Evolutionary conservation across 805 yeast genomes (phyloP), one percentile per base, ranked within the genome.

Genomic region (Wickerhamomyces ciferrii): DNA sequence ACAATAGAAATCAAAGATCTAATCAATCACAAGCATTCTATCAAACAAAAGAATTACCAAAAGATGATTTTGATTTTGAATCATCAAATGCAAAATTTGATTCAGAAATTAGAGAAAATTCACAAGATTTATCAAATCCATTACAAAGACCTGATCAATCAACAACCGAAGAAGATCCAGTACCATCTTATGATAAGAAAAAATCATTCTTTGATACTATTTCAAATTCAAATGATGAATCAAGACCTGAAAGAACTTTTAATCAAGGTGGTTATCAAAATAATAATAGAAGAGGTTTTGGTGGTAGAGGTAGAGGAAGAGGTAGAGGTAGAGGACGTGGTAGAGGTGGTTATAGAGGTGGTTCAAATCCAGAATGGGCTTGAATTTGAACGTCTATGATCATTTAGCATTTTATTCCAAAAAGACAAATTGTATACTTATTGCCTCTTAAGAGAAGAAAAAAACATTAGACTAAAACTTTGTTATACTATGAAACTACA

Each of bases 191-290:
- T 70, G 78, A 90, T 69, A 89, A 83, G 64, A 76, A 78, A 58
- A 79, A 89, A 14, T 90, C 97, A 2, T 92, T 94, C 65, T 92
- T 92, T 60, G 98, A 94, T 66, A 79, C 78, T 50, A 79, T 92
- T 47, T 85, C 96, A 11, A 78, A 89, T 11, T 82, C 89, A 4
- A 66, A 82, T 35, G 77, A 75, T 44, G 74, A 74, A 42, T 59
- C 62, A 29, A 61, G 71, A 44, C 53, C 53, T 59, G 31, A 60
- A 72, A 23, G 51, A 51, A 32, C 40, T 45, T 24, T 41, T 40
- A 24, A 32, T 18, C 21, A 18, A 18, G 21, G 21, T 34, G 37
- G 37, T 4, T 34, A 7, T 18, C 5, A 18, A 18, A 25, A 52
- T 47, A 48, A 48, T 43, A 47, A 54, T 48, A 20, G 44, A 17